Percentiles rank a stretch among this genome's conserved stretches.
These are phyloP conservation scores for Trichoderma brevicompactum DNA, from an alignment of 2,329 filamentous ascomycete species.

Conservation along the genomic window DNA sequence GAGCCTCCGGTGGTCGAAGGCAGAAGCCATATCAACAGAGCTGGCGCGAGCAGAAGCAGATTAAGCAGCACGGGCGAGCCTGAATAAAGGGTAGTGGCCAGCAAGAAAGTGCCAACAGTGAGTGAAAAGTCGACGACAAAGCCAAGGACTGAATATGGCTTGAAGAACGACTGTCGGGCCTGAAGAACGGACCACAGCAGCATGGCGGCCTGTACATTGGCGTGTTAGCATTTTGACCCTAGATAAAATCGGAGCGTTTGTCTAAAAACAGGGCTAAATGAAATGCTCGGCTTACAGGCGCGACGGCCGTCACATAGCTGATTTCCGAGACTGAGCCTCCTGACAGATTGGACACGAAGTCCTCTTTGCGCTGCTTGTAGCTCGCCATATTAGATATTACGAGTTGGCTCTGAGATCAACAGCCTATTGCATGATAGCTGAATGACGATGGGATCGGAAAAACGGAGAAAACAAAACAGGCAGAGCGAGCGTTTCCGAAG, in stretches of 20 bases:
- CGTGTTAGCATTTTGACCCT: slow-evolving; percentile 2
- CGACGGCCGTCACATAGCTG: slow-evolving; percentile 81
- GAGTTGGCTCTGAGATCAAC: background rate
- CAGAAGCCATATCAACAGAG: slow-evolving; percentile 63
- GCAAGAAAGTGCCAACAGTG: slow-evolving; percentile 79
- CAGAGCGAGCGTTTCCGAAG: background rate
- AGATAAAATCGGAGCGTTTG: no score
- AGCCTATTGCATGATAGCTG: slow-evolving; percentile 21
- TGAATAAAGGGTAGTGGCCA: slow-evolving; percentile 85
- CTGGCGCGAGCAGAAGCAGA: slow-evolving; percentile 73
- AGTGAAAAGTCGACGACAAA: slow-evolving; percentile 83
- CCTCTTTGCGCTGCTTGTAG: slow-evolving; percentile 93
- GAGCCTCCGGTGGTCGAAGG: slow-evolving; percentile 43
- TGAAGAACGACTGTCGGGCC: slow-evolving; percentile 81
- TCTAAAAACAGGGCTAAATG: background rate
- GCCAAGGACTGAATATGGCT: slow-evolving; percentile 68
- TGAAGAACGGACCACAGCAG: slow-evolving; percentile 90
- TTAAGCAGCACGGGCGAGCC: slow-evolving; percentile 73
- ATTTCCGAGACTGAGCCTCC: slow-evolving; percentile 86
- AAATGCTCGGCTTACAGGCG: slow-evolving; percentile 64
- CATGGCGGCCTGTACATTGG: slow-evolving; percentile 67
- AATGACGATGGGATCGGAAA: background rate
- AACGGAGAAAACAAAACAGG: background rate
- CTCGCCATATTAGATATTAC: slow-evolving; percentile 51
- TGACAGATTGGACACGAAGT: slow-evolving; percentile 88